Conservation (phyloP, 2,329 filamentous ascomycete genomes). For the Leptographium lundbergii region DNA sequence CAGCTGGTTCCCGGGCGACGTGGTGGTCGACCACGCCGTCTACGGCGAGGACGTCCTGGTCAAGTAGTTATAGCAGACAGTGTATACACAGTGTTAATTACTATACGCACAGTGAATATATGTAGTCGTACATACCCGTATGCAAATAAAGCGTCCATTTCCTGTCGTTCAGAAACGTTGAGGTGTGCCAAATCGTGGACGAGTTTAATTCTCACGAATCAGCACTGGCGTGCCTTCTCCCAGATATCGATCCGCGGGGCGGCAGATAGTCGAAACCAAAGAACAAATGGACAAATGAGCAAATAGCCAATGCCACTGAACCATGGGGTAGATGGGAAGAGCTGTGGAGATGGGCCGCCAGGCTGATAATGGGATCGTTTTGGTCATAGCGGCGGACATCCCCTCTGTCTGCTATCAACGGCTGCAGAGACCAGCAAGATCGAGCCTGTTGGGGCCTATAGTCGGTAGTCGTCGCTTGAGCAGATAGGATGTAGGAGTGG, state of each 20-base stretch:
- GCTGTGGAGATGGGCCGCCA: background rate
- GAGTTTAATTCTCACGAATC: no score
- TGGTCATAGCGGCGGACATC: background rate
- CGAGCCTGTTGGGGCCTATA: background rate
- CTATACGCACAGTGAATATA: no score
- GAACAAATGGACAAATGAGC: background rate
- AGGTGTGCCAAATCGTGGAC: no score
- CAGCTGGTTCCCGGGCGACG: constrained; percentile 52
- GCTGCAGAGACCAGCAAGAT: background rate
- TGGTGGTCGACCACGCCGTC: constrained; percentile 41
- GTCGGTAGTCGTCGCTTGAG: background rate
- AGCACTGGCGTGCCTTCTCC: background rate
- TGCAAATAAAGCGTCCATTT: no score
- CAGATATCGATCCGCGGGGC: background rate
- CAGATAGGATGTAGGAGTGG: no score
- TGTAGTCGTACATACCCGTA: no score
- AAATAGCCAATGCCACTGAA: background rate
- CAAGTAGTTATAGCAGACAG: background rate
- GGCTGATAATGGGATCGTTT: background rate
- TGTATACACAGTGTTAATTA: background rate
- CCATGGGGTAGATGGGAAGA: background rate
- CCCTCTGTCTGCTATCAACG: background rate
- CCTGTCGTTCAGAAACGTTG: no score
- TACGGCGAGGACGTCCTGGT: constrained; percentile 60
- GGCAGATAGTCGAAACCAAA: background rate